A percentile compares a stretch with the other conserved stretches of the same genome.
Conservation (phyloP, 306 rosid species). For the Erythrophleum fordii region DNA sequence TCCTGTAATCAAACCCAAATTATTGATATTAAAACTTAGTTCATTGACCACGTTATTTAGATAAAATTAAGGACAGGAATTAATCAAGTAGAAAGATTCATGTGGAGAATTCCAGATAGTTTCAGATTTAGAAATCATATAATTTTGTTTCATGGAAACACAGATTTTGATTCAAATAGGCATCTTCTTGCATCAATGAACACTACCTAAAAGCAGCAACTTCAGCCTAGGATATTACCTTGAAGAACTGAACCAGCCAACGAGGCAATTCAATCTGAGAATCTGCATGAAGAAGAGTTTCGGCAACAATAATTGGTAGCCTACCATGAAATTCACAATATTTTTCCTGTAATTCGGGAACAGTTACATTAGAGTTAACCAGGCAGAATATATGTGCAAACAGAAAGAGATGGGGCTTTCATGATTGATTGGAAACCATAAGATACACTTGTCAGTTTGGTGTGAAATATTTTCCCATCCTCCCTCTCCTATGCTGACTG, state of each 20-base stretch:
- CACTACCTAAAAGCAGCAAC: constrained; percentile 9
- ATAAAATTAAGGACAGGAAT: neutral
- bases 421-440: neutral
- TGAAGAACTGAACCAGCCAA: constrained; percentile 90
- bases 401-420: neutral
- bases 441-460: neutral
- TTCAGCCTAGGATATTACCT: constrained; percentile 62
- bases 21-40: neutral
- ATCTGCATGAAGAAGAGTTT: constrained; percentile 83
- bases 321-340: constrained; percentile 79
- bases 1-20: neutral
- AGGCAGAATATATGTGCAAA: constrained; percentile 7
- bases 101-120: neutral
- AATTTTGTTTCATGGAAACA: neutral
- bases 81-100: neutral
- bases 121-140: constrained; percentile 1
- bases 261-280: constrained; percentile 88
- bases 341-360: constrained; percentile 64
- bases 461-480: neutral
- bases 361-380: constrained; percentile 10
- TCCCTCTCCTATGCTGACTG: constrained; percentile 10
- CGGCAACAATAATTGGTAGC: constrained; percentile 81
- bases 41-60: neutral
- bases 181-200: constrained; percentile 12
- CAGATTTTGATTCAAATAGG: neutral